Conservation (phyloP, 768 basidiomycete species). For the Trametes cingulata region DNA sequence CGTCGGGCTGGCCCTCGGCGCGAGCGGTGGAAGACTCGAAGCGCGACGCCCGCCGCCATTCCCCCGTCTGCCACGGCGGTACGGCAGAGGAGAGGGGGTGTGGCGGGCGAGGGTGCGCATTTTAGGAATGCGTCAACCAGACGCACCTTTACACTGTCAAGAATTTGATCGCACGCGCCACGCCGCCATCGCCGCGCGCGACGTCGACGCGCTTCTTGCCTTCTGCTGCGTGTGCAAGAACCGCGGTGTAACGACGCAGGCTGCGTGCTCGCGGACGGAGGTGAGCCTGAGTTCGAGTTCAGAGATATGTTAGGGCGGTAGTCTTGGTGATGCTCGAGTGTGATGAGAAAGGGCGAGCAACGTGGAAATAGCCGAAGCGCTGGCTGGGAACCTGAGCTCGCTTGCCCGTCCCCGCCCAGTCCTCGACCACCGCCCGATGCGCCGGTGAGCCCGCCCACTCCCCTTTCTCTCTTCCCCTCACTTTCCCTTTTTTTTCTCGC, state of each 20-base stretch:
- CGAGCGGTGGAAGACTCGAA: background rate
- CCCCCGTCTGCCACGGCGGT: slow-evolving; percentile 1
- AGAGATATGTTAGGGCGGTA: background rate
- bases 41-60: background rate
- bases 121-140: background rate
- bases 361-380: slow-evolving; percentile 11
- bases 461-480: background rate
- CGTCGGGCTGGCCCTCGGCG: background rate
- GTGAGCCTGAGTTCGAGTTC: background rate
- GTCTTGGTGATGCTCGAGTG: slow-evolving; percentile 15
- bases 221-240: background rate
- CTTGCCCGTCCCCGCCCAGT: background rate
- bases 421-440: slow-evolving; percentile 11
- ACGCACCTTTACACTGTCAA: slow-evolving; percentile 14
- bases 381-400: slow-evolving; percentile 13
- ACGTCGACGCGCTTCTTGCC: background rate
- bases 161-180: slow-evolving; percentile 9
- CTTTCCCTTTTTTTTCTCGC: background rate
- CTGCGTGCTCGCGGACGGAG: background rate
- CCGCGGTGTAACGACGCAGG: background rate
- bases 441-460: slow-evolving; percentile 7
- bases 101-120: background rate
- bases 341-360: slow-evolving; percentile 11
- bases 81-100: background rate
- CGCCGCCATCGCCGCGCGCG: background rate